Evolutionary conservation across 352 stramenopile genomes (phyloP), one percentile per base, ranked within the genome.

Genomic region (Pythium diclinum): DNA sequence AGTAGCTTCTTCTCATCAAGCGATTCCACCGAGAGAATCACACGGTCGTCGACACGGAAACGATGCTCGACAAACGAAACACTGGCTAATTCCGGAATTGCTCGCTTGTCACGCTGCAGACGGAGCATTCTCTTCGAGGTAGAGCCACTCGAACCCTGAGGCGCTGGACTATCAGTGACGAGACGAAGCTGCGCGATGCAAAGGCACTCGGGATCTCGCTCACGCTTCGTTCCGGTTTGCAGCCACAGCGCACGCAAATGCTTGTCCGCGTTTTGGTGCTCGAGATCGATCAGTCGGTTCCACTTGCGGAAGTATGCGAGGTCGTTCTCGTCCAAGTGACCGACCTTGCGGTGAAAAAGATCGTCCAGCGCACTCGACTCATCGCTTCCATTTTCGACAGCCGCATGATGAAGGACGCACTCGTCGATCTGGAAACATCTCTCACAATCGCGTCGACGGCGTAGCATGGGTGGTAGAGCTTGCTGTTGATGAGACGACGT

Each of bases 321-420:
- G 69, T 93, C 84, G 6, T 25, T 34, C 25, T 79, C 72, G 17
- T 34, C 56, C 25, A 94, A 73, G 65, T 94, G 86, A 0, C 72
- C 71, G 1, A 81, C 80, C 51, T 82, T 85, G 17, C 66, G 34
- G 10, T 77, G 70, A 59, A 94, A 94, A 4, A 91, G 14, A 13
- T 92, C 84, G 28, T 81, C 80, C 16, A 93, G 73, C 6, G 72
- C 86, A 63, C 84, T 92, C 3, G 83, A 90, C 57, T 81, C 71
- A 2, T 64, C 58, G 44, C 69, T 87, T 30, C 89, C 88, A 54
- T 88, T 87, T 53, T 96, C 88, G 0, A 86, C 76, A 4, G 85
- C 83, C 16, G 77, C 75, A 60, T 97, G 90, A 59, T 94, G 81
- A 23, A 96, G 63, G n/a, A 96, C 72, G 53, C 90, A 97, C 57